phyloP scores from a whole-genome alignment of 1,284 basidiomycete genomes.

The Schizophyllum amplum region DNA sequence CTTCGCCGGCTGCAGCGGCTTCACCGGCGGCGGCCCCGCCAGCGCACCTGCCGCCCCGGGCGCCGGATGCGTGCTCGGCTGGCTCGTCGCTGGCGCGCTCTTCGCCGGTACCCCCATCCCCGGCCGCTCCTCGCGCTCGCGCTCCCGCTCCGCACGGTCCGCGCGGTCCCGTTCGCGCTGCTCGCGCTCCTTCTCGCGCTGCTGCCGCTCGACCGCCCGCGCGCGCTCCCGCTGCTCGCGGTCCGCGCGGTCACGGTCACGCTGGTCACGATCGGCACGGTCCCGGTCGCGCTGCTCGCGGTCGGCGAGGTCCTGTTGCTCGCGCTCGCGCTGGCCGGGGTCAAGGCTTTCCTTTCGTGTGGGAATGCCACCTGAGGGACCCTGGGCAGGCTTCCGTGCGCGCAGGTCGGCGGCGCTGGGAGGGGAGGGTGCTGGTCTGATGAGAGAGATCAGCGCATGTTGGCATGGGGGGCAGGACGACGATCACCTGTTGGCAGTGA shows the following conservation, averaged over 20 bases:
- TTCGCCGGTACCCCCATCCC: constrained; percentile 30
- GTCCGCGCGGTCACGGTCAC: constrained; percentile 14
- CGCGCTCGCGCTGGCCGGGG: constrained; percentile 17
- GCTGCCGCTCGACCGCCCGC: constrained; percentile 1
- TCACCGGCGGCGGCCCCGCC: constrained; percentile 52
- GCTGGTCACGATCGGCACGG: constrained; percentile 11
- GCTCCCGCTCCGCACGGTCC: constrained; percentile 17
- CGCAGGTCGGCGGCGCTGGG: constrained; percentile 52
- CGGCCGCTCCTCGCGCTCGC: constrained; percentile 12
- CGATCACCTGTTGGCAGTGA: constrained; percentile 46
- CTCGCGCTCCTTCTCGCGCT: constrained; percentile 12
- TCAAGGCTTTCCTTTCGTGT: constrained; percentile 35
- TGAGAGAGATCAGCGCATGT: constrained; percentile 20
- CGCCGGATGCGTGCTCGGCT: constrained; percentile 22
- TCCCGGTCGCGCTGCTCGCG: constrained; percentile 15
- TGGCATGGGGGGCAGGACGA: constrained; percentile 38
- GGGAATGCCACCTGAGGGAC: constrained; percentile 29
- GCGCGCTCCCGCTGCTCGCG: constrained; percentile 9
- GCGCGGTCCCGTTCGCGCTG: no score
- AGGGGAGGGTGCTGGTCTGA: neutral
- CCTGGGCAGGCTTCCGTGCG: constrained; percentile 49
- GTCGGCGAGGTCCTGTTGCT: constrained; percentile 22
- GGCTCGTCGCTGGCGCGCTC: constrained; percentile 41
- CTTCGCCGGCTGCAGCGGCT: constrained; percentile 72
- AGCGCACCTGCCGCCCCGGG: constrained; percentile 39